Evolutionary conservation across 106 monocot genomes (phyloP).

Genomic region (Acorus calamus): DNA sequence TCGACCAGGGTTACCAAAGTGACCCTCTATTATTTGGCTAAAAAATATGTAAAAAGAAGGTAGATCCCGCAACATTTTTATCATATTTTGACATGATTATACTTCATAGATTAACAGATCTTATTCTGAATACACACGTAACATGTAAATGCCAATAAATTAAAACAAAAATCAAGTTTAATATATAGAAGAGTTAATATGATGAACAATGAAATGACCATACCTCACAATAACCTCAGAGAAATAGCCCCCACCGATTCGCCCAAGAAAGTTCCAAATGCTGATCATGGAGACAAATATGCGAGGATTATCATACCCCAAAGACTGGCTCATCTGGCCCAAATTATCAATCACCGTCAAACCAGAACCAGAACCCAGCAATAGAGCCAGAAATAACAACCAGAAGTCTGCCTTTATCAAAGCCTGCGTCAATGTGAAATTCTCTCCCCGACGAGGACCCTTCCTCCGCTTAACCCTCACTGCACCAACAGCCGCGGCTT

Average conservation of each 20-base stretch:
- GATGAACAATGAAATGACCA: not conserved
- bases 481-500: constrained; percentile 83
- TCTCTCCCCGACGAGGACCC: constrained; percentile 73
- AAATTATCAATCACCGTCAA: constrained; percentile 84
- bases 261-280: constrained; percentile 91
- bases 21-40: no score
- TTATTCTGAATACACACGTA: no score
- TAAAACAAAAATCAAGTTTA: not conserved
- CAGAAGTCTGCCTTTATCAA: constrained; percentile 86
- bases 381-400: constrained; percentile 71
- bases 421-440: constrained; percentile 80
- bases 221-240: constrained; percentile 78
- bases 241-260: constrained; percentile 70
- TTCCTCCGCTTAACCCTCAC: constrained; percentile 76
- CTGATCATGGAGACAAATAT: constrained; percentile 86
- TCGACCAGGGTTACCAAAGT: no score
- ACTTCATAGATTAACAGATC: no score
- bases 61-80: no score
- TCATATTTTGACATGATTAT: no score
- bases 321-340: constrained; percentile 77
- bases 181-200: not conserved
- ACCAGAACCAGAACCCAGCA: constrained; percentile 79
- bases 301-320: constrained; percentile 60
- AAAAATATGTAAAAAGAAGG: no score
- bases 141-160: no score